Conservation (phyloP, 371 early-diverging fungal genomes). For the Thermomucor indicae-seudaticae region DNA sequence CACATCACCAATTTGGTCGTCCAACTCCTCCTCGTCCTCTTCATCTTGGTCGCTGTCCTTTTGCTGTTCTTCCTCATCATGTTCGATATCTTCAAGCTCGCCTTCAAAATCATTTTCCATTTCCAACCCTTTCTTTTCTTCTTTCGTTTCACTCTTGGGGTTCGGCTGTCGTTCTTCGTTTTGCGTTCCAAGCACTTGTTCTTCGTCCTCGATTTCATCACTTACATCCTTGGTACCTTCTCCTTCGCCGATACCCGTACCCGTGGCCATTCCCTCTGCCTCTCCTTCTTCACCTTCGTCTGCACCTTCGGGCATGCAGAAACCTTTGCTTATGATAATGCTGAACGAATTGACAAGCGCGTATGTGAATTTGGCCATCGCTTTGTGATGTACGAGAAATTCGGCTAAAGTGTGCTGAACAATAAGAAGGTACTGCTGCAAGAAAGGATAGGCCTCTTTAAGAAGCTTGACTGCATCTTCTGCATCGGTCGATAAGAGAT, state of each 20-base stretch:
- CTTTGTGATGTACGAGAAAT: conserved; percentile 65
- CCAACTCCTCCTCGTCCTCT: conserved; percentile 65
- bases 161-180: conserved; percentile 68
- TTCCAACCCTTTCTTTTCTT: conserved; percentile 92
- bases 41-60: conserved; percentile 45
- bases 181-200: conserved; percentile 87
- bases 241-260: conserved; percentile 96
- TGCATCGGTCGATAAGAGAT: conserved; percentile 3
- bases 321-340: conserved; percentile 76
- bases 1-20: conserved; percentile 90
- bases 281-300: conserved; percentile 60
- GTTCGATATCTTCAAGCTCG: conserved; percentile 82
- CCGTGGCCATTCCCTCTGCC: conserved; percentile 61
- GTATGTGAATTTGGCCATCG: conserved; percentile 61
- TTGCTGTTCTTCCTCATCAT: conserved; percentile 61
- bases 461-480: conserved; percentile 27
- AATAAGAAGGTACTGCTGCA: conserved; percentile 66
- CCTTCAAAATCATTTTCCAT: conserved; percentile 97
- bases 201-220: conserved; percentile 95
- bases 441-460: conserved; percentile 54
- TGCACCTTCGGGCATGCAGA: conserved; percentile 73
- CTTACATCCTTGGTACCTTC: conserved; percentile 94
- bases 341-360: conserved; percentile 70
- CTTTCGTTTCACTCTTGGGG: conserved; percentile 63
- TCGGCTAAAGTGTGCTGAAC: conserved; percentile 57